Evolutionary conservation across 768 basidiomycete genomes (phyloP).

Genomic region (Fistulinella prunicolor): DNA sequence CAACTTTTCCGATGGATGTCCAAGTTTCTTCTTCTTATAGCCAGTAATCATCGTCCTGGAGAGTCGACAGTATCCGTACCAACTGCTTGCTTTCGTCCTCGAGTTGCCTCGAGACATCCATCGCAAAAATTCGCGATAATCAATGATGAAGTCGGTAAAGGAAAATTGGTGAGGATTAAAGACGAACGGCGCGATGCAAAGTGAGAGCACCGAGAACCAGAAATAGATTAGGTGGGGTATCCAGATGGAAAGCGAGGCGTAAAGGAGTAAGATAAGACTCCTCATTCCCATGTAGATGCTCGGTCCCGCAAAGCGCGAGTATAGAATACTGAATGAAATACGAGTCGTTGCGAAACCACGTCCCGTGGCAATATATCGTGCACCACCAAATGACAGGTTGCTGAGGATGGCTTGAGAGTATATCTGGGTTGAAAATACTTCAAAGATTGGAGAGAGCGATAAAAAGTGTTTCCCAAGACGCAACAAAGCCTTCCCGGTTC

Average conservation of each 20-base stretch:
- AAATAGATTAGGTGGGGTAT: slow-evolving; percentile 96
- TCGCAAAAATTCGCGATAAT: slow-evolving; percentile 96
- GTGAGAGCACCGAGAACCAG: slow-evolving; percentile 94
- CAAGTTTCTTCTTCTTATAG: slow-evolving; percentile 98
- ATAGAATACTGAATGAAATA: slow-evolving; percentile 93
- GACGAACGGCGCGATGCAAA: slow-evolving; percentile 95
- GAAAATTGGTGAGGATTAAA: slow-evolving; percentile 99
- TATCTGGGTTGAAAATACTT: slow-evolving; percentile 98
- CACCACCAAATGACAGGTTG: slow-evolving; percentile 97
- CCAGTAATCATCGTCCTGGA: slow-evolving; percentile 97
- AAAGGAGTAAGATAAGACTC: slow-evolving; percentile 85
- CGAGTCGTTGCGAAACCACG: slow-evolving; percentile 98
- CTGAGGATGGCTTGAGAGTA: slow-evolving; percentile 96
- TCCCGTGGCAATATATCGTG: slow-evolving; percentile 98
- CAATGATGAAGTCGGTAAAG: slow-evolving; percentile 94
- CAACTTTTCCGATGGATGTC: slow-evolving; percentile 95
- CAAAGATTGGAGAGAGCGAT: slow-evolving; percentile 95
- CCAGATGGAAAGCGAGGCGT: slow-evolving; percentile 89
- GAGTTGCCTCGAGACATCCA: slow-evolving; percentile 99
- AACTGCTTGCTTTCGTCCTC: slow-evolving; percentile 92
- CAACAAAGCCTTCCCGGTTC: slow-evolving; percentile 90
- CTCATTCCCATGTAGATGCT: slow-evolving; percentile 99
- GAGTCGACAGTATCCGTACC: slow-evolving; percentile 99
- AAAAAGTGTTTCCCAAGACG: slow-evolving; percentile 96
- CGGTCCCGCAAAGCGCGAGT: slow-evolving; percentile 98